Base-by-base conservation (phyloP, 768 basidiomycete genomes). In the Rhizopogon sp. region DNA sequence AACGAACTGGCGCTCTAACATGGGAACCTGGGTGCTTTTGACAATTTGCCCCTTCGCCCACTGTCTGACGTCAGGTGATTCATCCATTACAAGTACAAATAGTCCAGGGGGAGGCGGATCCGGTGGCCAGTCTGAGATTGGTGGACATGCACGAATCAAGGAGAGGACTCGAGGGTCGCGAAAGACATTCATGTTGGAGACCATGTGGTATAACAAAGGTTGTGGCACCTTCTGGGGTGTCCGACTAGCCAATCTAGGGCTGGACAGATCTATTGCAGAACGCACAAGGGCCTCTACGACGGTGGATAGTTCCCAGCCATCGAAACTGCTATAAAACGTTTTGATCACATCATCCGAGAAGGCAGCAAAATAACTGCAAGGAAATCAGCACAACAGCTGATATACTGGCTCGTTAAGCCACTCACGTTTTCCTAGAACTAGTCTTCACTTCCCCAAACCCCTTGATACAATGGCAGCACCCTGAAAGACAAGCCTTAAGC, bases 391-490 rank as follows among this genome's bases (percentile, higher is more conserved):
- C 39, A 35, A 47, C 17, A 58, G 25, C 53, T 39, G 50, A 20
- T 44, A 17, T 25, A 50, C 51, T 46, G 51, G 46, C 39, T 55
- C n/a, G 46, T 49, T 25, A 37, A 50, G 60, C 39, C n/a, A 83
- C 91, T 72, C 67, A 96, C 94, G 87, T 88, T 33, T 75, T 73
- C 55, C 79, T 78, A 22, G 90, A 88, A 28, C 71, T 74, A 2
- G 74, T 65, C 70, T 93, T 92, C 10, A 79, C 83, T 37, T 76
- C 74, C 55, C 85, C 81, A 44, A 93, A 76, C 0, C 76, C 78
- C 56, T 81, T 76, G 4, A 89, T 85, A 64, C 95, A 98, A 7
- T 74, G 77, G 25, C 81, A 73, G 61, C 95, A 98, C 1, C 75
- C 70, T 10, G 72, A 64, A 37, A 96, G 64, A 56, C 89, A 85